Percentiles rank a stretch among this genome's conserved stretches.
Evolutionary conservation across 306 rosid species (phyloP).

Genomic region (barrel medic (Medicago truncatula)): MtrunA17r5.0-ANR NC_053044.1:54981501-54982000

Average conservation of each 20-base stretch:
- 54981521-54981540: background rate
- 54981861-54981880: background rate
- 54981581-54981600: conserved; percentile 14
- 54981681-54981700: conserved; percentile 34
- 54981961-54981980: conserved; percentile 53
- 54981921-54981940: background rate
- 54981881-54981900: conserved; percentile 28
- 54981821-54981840: conserved; percentile 84
- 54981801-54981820: conserved; percentile 89
- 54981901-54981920: conserved; percentile 7
- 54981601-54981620: conserved; percentile 22
- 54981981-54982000: conserved; percentile 94
- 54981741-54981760: conserved; percentile 62
- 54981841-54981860: conserved; percentile 72
- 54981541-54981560: conserved; percentile 20
- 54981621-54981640: conserved; percentile 10
- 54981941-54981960: background rate
- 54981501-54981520: background rate
- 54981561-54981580: conserved; percentile 14
- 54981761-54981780: conserved; percentile 96
- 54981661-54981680: conserved; percentile 34
- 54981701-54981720: conserved; percentile 19
- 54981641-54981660: conserved; percentile 39
- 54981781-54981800: conserved; percentile 97
- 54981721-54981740: conserved; percentile 11